Evolutionary conservation across 805 yeast genomes (phyloP).

Genomic region (Teunomyces kruisii): DNA sequence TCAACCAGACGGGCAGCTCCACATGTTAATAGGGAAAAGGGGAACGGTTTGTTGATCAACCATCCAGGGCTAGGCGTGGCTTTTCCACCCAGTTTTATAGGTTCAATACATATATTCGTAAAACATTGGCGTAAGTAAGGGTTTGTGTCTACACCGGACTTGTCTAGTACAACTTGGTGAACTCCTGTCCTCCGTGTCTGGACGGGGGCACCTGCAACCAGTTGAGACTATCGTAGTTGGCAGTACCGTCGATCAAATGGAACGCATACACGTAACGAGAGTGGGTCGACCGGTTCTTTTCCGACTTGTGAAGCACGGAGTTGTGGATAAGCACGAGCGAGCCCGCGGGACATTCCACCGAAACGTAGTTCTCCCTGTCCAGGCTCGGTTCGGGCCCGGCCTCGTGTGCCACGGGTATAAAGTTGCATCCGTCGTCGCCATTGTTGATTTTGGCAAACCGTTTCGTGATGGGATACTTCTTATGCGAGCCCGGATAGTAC

Average conservation of each 20-base stretch:
- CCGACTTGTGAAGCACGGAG: conserved; percentile 70
- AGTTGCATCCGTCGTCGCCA: conserved; percentile 56
- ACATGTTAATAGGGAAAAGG: conserved; percentile 7
- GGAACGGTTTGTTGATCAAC: conserved; percentile 2
- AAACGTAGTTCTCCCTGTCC: conserved; percentile 43
- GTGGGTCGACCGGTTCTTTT: conserved; percentile 49
- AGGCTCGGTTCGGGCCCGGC: conserved; percentile 19
- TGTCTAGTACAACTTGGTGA: conserved; percentile 45
- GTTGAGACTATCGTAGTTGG: conserved; percentile 60
- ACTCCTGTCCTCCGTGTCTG: conserved; percentile 55
- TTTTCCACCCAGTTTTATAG: too few species aligned
- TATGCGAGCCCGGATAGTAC: conserved; percentile 71
- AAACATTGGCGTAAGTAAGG: too few species aligned
- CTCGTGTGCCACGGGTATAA: conserved; percentile 34
- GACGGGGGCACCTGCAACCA: conserved; percentile 79
- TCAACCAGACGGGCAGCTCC: conserved; percentile 15
- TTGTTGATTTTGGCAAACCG: conserved; percentile 59
- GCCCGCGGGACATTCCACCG: conserved; percentile 69
- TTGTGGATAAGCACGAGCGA: conserved; percentile 70
- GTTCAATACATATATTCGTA: not conserved
- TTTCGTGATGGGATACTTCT: conserved; percentile 51
- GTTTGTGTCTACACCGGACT: too few species aligned
- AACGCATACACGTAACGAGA: conserved; percentile 79
- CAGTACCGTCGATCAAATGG: conserved; percentile 70
- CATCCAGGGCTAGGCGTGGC: not conserved